Percentiles rank a stretch among this genome's conserved stretches.
Evolutionary conservation across 1,139 yeast species (phyloP).

Genomic region (Debaryomyces sp.): DNA sequence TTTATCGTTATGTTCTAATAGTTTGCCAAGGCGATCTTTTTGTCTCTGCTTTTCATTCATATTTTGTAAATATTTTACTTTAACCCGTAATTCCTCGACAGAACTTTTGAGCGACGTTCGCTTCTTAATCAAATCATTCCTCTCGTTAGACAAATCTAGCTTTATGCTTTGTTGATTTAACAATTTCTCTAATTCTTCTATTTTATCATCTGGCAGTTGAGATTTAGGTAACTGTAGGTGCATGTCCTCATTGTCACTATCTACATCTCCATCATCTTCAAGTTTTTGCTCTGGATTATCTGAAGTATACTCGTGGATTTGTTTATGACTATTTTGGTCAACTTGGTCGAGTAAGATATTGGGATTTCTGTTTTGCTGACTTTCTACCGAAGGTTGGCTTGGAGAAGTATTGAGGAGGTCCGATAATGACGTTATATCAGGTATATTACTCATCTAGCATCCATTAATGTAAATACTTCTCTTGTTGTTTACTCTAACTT

Average conservation of each 20-base stretch:
- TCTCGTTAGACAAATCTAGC: constrained; percentile 20
- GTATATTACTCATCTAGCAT: constrained; percentile 26
- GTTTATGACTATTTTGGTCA: constrained; percentile 4
- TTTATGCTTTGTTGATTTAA: constrained; percentile 24
- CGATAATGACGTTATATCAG: constrained; percentile 29
- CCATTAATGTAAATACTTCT: not conserved
- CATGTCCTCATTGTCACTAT: not conserved
- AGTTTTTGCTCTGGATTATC: constrained; percentile 5
- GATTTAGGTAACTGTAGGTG: not conserved
- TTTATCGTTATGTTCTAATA: constrained; percentile 27
- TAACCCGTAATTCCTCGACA: constrained; percentile 24
- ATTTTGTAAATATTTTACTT: constrained; percentile 20
- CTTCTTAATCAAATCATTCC: constrained; percentile 24
- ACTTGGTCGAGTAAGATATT: not conserved
- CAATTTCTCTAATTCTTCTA: constrained; percentile 12
- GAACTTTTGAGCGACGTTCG: constrained; percentile 21
- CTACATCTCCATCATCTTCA: not conserved
- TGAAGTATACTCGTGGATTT: constrained; percentile 5
- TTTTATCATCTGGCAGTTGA: constrained; percentile 1
- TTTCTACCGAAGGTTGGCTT: constrained; percentile 12
- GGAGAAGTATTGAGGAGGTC: constrained; percentile 29
- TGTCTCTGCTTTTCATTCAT: constrained; percentile 17
- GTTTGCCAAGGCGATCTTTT: constrained; percentile 20
- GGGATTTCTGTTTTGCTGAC: not conserved
- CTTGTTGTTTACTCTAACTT: constrained; percentile 4